A percentile compares a stretch with the other conserved stretches of the same genome.
Conservation (phyloP, 2,329 filamentous ascomycete genomes). For the Penicillium sp. region DNA sequence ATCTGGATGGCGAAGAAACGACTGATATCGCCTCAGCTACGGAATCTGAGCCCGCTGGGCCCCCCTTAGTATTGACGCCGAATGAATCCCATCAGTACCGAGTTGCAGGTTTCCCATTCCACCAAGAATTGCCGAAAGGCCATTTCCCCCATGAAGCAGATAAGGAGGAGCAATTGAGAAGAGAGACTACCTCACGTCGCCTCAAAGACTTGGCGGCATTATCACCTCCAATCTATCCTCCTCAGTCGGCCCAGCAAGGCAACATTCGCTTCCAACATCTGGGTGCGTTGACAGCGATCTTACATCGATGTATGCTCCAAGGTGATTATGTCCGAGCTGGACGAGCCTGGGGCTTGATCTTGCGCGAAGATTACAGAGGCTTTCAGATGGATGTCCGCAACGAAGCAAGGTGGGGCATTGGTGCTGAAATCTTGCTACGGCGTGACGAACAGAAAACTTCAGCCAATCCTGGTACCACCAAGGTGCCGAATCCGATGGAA, state of each 20-base stretch:
- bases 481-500: slow-evolving; percentile 1
- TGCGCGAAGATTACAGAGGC: slow-evolving; percentile 53
- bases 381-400: slow-evolving; percentile 58
- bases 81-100: slow-evolving; percentile 39
- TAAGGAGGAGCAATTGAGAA: slow-evolving; percentile 8
- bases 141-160: slow-evolving; percentile 36
- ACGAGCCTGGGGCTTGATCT: slow-evolving; percentile 64
- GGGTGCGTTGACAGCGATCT: slow-evolving; percentile 56
- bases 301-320: slow-evolving; percentile 63
- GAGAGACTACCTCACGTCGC: slow-evolving; percentile 10
- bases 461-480: background rate
- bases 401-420: slow-evolving; percentile 69
- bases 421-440: slow-evolving; percentile 72
- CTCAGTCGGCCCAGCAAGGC: slow-evolving; percentile 26
- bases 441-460: slow-evolving; percentile 27
- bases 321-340: slow-evolving; percentile 64
- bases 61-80: slow-evolving; percentile 30
- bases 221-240: slow-evolving; percentile 29
- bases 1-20: slow-evolving; percentile 21
- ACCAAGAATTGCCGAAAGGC: slow-evolving; percentile 33
- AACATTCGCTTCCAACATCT: slow-evolving; percentile 49
- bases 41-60: slow-evolving; percentile 15
- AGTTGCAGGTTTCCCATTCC: slow-evolving; percentile 33
- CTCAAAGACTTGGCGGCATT: slow-evolving; percentile 25
- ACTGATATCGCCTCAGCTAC: slow-evolving; percentile 24